Evolutionary conservation across 164 flowering plant species (phyloP), one percentile per base, ranked within the genome.

Genomic region (Macadamia integrifolia): DNA sequence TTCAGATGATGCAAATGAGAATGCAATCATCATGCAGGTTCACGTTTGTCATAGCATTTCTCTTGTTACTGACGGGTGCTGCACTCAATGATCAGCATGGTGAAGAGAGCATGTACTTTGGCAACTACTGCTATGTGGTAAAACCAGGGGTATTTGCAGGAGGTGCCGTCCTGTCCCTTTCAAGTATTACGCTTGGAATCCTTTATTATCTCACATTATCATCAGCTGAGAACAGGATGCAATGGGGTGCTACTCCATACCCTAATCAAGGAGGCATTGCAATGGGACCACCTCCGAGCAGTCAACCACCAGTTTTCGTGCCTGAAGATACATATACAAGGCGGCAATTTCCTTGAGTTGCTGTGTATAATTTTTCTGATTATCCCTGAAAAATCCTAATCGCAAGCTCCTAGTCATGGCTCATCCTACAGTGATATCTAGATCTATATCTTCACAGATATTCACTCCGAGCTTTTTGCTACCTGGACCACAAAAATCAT

Each of bases 121-220:
- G 89, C 67, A 76, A 67, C 76, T 89, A 82, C 72, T 93, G 98
- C 76, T 93, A 89, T 61, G 94, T 91, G 58, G 90, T 93, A 32
- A 93, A 90, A 72, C 86, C 98, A 28, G 98, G 98, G 32, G 94
- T 91, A 32, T 91, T 93, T 78, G 85, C 97, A 6, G 87, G 87
- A 49, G 97, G 94, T 46, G 85, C 97, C 9, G 60, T 88, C n/a
- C 68, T 93, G 75, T 82, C 96, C 28, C 74, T 93, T 14, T 83
- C 83, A 11, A 87, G 89, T 72, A 79, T 86, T 57, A 43, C 77
- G 28, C 87, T 93, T 44, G 92, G 94, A 30, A 79, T 93, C 49
- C 11, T 80, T 23, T 91, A 91, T 68, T 91, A 90, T 62, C 69
- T 85, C 62, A 72, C 77, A 29, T 57, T 88, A 57, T 73, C 75